phyloP scores from a whole-genome alignment of 2,329 filamentous ascomycete species.

The Penicillium psychrosexuale region DNA sequence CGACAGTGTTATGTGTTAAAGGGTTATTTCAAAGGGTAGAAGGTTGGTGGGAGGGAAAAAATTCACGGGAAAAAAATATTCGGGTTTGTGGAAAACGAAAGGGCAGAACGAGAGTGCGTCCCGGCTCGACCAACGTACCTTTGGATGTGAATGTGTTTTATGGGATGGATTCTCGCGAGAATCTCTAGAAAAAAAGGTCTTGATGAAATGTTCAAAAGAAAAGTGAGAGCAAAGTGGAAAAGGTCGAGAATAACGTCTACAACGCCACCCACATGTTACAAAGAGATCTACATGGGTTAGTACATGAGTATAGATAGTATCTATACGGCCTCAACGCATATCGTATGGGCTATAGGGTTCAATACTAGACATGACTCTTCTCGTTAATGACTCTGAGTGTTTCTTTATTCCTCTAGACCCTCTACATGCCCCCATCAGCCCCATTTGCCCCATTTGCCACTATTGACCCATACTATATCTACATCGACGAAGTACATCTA shows the following conservation, averaged over 20 bases:
- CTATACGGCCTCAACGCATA: background rate
- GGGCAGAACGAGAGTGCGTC: conserved; percentile 1
- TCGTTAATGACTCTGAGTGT: background rate
- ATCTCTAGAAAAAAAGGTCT: background rate
- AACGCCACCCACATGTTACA: conserved; percentile 21
- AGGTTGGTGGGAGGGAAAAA: conserved; percentile 21
- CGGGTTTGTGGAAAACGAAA: conserved; percentile 16
- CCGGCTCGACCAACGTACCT: conserved; percentile 9
- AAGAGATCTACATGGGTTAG: background rate
- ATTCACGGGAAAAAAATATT: conserved; percentile 23
- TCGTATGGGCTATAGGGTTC: no score
- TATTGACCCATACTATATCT: background rate
- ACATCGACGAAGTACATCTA: background rate
- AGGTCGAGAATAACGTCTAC: background rate
- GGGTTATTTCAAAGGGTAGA: conserved; percentile 12
- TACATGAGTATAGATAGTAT: background rate
- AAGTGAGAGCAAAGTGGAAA: conserved; percentile 7
- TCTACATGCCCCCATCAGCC: background rate
- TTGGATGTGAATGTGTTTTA: background rate
- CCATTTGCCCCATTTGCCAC: conserved; percentile 12
- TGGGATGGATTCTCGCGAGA: background rate
- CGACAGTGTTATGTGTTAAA: conserved; percentile 9
- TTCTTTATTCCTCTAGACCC: conserved; percentile 6
- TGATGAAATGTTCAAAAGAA: conserved; percentile 8
- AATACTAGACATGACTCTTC: background rate